These are phyloP conservation scores for Henningerozyma blattae DNA, from an alignment of 805 yeast genomes.

Conservation along the genomic window DNA sequence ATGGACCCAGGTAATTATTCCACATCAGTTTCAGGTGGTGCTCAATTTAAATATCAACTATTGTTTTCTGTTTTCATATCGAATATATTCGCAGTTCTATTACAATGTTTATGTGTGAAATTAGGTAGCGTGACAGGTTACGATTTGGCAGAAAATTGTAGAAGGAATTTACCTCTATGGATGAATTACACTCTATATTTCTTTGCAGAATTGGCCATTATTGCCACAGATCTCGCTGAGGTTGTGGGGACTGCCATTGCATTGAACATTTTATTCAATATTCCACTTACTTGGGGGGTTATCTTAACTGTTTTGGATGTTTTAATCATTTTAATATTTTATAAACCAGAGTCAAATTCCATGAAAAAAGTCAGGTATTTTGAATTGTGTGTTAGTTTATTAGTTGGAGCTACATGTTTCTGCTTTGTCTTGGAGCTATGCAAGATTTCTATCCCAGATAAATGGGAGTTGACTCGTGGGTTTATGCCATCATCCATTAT, in stretches of 20 bases:
- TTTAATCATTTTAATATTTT: conserved; percentile 62
- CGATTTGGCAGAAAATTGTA: conserved; percentile 81
- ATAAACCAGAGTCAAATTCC: conserved; percentile 63
- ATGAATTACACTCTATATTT: conserved; percentile 49
- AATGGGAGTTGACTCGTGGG: conserved; percentile 45
- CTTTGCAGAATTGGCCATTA: conserved; percentile 75
- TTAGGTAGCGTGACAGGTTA: conserved; percentile 89
- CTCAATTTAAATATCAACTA: conserved; percentile 66
- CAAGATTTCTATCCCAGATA: conserved; percentile 43
- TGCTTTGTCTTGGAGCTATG: conserved; percentile 66
- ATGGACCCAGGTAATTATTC: conserved; percentile 98
- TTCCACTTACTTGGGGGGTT: conserved; percentile 70
- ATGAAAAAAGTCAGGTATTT: conserved; percentile 64
- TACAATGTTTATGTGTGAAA: conserved; percentile 80
- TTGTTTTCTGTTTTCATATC: conserved; percentile 72
- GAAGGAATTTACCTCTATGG: conserved; percentile 54
- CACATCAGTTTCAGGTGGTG: conserved; percentile 87
- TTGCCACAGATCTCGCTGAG: conserved; percentile 89
- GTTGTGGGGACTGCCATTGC: conserved; percentile 91
- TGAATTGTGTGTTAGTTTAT: conserved; percentile 58
- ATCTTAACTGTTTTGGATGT: conserved; percentile 74
- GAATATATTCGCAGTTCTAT: conserved; percentile 72
- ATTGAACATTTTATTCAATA: conserved; percentile 57
- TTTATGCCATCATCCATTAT: conserved; percentile 58
- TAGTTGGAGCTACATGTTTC: conserved; percentile 62